Percentiles rank a stretch among this genome's conserved stretches.
Conservation (phyloP, 2,329 filamentous ascomycete genomes). For the Lachnellula hyalina region DNA sequence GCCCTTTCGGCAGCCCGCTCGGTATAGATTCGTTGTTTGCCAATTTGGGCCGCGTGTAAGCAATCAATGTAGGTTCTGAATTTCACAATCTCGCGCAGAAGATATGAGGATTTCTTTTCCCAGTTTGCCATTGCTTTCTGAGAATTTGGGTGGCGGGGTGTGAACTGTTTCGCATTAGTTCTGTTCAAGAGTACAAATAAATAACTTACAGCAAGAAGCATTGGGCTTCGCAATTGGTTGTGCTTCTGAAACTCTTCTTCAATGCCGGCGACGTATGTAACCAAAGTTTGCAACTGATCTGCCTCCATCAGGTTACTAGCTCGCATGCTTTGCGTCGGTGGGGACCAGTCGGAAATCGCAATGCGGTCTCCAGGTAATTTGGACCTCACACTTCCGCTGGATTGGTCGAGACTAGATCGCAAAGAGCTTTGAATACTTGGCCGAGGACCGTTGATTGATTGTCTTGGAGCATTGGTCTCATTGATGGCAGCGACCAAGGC, state of each 20-base stretch:
- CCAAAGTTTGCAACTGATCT: constrained; percentile 73
- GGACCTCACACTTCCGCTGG: constrained; percentile 29
- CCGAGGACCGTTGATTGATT: constrained; percentile 25
- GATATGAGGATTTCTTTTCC: constrained; percentile 91
- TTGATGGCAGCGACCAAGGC: constrained; percentile 44
- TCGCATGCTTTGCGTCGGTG: constrained; percentile 86
- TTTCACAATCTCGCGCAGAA: constrained; percentile 92
- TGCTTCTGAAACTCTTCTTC: constrained; percentile 82
- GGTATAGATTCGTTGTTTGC: constrained; percentile 63
- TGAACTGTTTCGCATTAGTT: constrained; percentile 50
- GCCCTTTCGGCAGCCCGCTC: constrained; percentile 42
- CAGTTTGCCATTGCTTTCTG: constrained; percentile 89
- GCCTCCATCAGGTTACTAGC: constrained; percentile 71
- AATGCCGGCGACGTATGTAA: constrained; percentile 75
- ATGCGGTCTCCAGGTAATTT: constrained; percentile 81
- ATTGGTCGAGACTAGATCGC: constrained; percentile 50
- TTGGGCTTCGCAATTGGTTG: constrained; percentile 80
- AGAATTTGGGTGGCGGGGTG: constrained; percentile 74
- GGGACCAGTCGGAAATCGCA: constrained; percentile 80
- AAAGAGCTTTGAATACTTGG: constrained; percentile 53
- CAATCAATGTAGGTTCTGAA: constrained; percentile 93
- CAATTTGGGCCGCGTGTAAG: constrained; percentile 62
- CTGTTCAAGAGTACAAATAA: background rate
- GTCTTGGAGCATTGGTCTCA: constrained; percentile 34
- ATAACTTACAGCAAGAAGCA: constrained; percentile 67